Conservation (phyloP, 1,139 yeast species). For the Blastobotrys petasosporus region DNA sequence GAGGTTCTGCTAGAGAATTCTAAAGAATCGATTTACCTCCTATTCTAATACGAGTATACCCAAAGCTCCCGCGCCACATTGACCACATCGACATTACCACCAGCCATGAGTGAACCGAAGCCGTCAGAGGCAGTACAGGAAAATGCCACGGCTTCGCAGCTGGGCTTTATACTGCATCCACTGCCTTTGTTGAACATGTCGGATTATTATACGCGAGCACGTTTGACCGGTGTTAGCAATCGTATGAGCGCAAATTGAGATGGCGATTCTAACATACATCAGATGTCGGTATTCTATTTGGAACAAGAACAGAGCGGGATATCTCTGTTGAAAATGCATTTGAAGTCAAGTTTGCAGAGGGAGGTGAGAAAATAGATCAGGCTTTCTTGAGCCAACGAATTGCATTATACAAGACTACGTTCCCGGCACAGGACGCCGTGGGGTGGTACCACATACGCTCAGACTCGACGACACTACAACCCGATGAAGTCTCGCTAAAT, state of each 20-base stretch:
- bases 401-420: slow-evolving; percentile 28
- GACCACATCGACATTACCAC: too few species aligned
- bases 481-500: slow-evolving; percentile 19
- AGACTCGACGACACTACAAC: slow-evolving; percentile 15
- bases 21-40: too few species aligned
- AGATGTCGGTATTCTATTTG: slow-evolving; percentile 34
- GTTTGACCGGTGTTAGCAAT: slow-evolving; percentile 16
- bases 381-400: slow-evolving; percentile 22
- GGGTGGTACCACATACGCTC: slow-evolving; percentile 31
- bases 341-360: slow-evolving; percentile 23
- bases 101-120: too few species aligned
- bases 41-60: too few species aligned
- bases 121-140: background rate
- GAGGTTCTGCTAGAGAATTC: too few species aligned
- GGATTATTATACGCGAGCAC: slow-evolving; percentile 32
- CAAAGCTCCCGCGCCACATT: too few species aligned
- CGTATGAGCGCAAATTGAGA: slow-evolving; percentile 17
- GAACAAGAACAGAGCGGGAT: slow-evolving; percentile 28
- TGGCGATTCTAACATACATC: slow-evolving; percentile 4
- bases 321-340: slow-evolving; percentile 31
- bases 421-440: slow-evolving; percentile 30
- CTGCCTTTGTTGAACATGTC: slow-evolving; percentile 34
- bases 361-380: slow-evolving; percentile 22
- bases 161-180: slow-evolving; percentile 30
- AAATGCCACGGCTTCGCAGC: slow-evolving; percentile 5